Conservation (phyloP, 164 flowering plant species). For the Berberis thunbergii region DNA sequence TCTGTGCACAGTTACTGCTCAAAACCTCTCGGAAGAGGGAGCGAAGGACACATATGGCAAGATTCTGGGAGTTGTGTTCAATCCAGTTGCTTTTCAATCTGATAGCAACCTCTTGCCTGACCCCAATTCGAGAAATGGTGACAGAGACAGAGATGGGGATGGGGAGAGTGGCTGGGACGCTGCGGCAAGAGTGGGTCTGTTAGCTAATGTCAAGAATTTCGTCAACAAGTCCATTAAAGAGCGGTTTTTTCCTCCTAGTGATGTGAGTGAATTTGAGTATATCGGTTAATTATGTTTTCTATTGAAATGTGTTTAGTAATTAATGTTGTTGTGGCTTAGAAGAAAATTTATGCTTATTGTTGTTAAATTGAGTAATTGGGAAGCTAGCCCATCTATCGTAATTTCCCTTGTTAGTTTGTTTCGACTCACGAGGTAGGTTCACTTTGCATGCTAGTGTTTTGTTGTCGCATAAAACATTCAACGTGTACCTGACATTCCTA, state of each 20-base stretch:
- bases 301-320: too few species aligned
- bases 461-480: too few species aligned
- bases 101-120: slow-evolving; percentile 14
- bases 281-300: too few species aligned
- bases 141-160: slow-evolving; percentile 11
- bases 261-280: slow-evolving; percentile 30
- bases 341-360: too few species aligned
- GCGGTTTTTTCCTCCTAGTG: slow-evolving; percentile 41
- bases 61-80: slow-evolving; percentile 65
- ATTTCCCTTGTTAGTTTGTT: too few species aligned
- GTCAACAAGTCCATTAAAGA: slow-evolving; percentile 27
- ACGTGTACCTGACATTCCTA: too few species aligned
- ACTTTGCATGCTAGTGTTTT: too few species aligned
- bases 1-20: slow-evolving; percentile 48
- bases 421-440: too few species aligned
- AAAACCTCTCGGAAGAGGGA: slow-evolving; percentile 46
- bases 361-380: too few species aligned
- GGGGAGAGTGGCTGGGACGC: slow-evolving; percentile 2
- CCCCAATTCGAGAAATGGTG: slow-evolving; percentile 18
- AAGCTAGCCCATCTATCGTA: too few species aligned
- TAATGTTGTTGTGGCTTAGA: too few species aligned
- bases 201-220: slow-evolving; percentile 16
- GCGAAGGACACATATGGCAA: slow-evolving; percentile 75
- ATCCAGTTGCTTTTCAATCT: slow-evolving; percentile 64
- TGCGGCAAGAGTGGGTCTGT: slow-evolving; percentile 16